A percentile compares a stretch with the other conserved stretches of the same genome.
These are phyloP conservation scores for Pythium apleroticum DNA, from an alignment of 352 stramenopile species.

Conservation along the genomic window DNA sequence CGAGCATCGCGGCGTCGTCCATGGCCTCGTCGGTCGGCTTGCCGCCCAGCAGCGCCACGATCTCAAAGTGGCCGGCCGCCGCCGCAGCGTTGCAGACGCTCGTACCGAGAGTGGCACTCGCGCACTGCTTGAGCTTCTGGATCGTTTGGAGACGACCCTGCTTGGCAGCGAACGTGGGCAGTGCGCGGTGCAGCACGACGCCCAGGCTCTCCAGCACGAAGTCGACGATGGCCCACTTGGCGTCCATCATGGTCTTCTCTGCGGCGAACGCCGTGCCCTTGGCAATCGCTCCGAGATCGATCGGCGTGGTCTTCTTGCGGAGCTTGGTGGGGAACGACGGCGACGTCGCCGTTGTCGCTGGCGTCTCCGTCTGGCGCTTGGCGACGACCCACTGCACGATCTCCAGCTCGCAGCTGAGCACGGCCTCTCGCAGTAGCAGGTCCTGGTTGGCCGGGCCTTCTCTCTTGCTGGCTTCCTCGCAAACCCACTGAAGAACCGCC, in stretches of 20 bases:
- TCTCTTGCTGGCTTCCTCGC: neutral
- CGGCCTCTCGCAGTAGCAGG: slow-evolving; percentile 12
- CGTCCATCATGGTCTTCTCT: neutral
- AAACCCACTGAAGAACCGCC: slow-evolving; percentile 6
- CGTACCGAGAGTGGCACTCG: neutral
- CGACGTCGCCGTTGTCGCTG: neutral
- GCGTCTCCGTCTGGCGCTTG: slow-evolving; percentile 9
- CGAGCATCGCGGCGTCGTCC: slow-evolving; percentile 30
- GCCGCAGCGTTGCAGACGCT: slow-evolving; percentile 16
- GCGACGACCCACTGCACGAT: slow-evolving; percentile 27
- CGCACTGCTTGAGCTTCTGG: slow-evolving; percentile 17
- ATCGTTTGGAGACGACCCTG: slow-evolving; percentile 26
- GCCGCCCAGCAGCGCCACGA: slow-evolving; percentile 23
- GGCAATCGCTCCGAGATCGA: slow-evolving; percentile 13
- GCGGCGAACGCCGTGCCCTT: neutral
- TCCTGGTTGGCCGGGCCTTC: slow-evolving; percentile 1
- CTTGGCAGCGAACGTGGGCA: slow-evolving; percentile 21
- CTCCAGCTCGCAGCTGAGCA: slow-evolving; percentile 14
- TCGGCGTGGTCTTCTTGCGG: slow-evolving; percentile 6
- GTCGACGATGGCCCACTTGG: slow-evolving; percentile 19
- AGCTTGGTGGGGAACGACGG: neutral
- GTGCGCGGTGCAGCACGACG: slow-evolving; percentile 15
- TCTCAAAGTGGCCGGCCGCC: slow-evolving; percentile 17
- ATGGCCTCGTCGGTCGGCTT: slow-evolving; percentile 30
- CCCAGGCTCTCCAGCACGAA: slow-evolving; percentile 8